Conservation (phyloP, 768 basidiomycete species). For the Filobasidium wieringae region DNA sequence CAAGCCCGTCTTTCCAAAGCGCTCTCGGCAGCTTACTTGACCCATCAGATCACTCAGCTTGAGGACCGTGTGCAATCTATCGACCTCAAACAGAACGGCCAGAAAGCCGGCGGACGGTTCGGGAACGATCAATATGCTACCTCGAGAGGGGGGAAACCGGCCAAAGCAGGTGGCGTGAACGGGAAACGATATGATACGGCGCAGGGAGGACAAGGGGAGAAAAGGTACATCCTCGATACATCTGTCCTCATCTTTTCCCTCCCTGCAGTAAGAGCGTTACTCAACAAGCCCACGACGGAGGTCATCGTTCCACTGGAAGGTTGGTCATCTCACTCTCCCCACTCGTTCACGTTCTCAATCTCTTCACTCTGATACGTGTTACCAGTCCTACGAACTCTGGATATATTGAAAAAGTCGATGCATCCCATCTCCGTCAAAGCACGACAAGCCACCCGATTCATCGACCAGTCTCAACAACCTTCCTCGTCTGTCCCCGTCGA, state of each 20-base stretch:
- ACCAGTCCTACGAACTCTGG: constrained; percentile 79
- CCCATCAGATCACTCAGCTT: constrained; percentile 33
- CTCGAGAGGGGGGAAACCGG: constrained; percentile 12
- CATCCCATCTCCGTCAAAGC: constrained; percentile 67
- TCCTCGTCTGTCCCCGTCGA: no score
- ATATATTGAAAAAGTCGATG: constrained; percentile 82
- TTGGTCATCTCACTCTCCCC: constrained; percentile 38
- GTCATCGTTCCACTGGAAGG: constrained; percentile 81
- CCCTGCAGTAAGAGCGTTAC: constrained; percentile 61
- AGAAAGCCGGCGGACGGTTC: neutral
- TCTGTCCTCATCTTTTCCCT: constrained; percentile 32
- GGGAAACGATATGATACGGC: constrained; percentile 1
- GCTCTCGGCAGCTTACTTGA: constrained; percentile 29
- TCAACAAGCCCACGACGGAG: constrained; percentile 62
- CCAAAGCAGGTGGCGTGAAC: constrained; percentile 12
- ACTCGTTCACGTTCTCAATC: neutral
- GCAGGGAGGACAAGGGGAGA: constrained; percentile 13
- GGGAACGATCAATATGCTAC: constrained; percentile 15
- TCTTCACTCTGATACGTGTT: neutral
- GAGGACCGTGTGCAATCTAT: constrained; percentile 22
- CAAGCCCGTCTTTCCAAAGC: constrained; percentile 32
- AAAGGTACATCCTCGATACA: constrained; percentile 31
- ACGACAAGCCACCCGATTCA: constrained; percentile 71
- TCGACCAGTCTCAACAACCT: constrained; percentile 52
- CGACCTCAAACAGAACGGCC: neutral